phyloP scores from a whole-genome alignment of 2,329 filamentous ascomycete genomes.

The Dactylellina haptotyla region DNA sequence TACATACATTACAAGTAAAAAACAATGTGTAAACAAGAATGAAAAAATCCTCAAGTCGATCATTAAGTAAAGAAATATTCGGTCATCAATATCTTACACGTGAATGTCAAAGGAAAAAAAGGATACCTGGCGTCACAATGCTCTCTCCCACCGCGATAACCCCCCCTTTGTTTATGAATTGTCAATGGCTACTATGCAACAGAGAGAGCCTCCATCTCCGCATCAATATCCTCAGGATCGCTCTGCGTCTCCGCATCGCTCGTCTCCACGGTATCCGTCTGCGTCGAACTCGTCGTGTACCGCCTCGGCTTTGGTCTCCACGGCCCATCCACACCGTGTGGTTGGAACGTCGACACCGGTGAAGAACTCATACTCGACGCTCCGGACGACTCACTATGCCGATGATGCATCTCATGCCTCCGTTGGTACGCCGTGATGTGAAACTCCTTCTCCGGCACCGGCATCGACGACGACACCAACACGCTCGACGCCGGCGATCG shows the following conservation, averaged over 20 bases:
- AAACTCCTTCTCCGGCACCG: constrained; percentile 55
- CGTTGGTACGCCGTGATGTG: constrained; percentile 52
- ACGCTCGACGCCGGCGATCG: constrained; percentile 55
- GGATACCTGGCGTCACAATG: not conserved
- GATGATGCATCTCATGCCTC: constrained; percentile 18
- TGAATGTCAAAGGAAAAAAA: constrained; percentile 11
- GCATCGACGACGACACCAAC: constrained; percentile 55
- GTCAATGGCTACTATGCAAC: not conserved
- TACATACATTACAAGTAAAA: too few species aligned
- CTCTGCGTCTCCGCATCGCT: constrained; percentile 49
- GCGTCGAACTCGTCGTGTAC: constrained; percentile 36
- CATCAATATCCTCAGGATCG: constrained; percentile 44
- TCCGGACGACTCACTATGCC: not conserved
- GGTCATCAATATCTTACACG: constrained; percentile 24
- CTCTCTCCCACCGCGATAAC: too few species aligned
- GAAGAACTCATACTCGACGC: constrained; percentile 15
- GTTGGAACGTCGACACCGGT: constrained; percentile 5
- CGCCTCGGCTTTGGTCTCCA: constrained; percentile 20
- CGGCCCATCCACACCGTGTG: not conserved
- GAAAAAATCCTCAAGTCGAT: not conserved
- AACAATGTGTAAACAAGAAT: not conserved
- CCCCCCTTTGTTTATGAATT: too few species aligned
- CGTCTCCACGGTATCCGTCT: constrained; percentile 32
- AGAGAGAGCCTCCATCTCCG: constrained; percentile 17
- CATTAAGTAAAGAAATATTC: constrained; percentile 3